phyloP scores from a whole-genome alignment of 176 grass and related monocot species.

The Areca catechu region DNA sequence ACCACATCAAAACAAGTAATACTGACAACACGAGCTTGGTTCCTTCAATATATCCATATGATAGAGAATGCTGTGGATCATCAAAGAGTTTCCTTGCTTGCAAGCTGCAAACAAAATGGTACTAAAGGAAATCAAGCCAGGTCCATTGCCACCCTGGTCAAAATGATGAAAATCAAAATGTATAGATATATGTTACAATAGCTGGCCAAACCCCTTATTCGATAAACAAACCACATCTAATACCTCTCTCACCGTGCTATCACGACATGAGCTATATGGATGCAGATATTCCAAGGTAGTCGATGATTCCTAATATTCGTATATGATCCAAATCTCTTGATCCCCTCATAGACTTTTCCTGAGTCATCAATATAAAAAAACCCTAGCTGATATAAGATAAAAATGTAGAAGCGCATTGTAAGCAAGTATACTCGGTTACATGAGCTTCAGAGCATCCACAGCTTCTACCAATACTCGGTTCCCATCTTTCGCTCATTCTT shows the following conservation, averaged over 20 bases:
- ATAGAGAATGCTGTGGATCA: constrained; percentile 18
- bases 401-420: background rate
- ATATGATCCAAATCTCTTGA: too few species aligned
- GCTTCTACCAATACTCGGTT: background rate
- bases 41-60: constrained; percentile 17
- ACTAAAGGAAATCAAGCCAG: constrained; percentile 17
- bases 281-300: constrained; percentile 10
- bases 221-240: background rate
- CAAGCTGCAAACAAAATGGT: constrained; percentile 18
- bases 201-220: constrained; percentile 10
- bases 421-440: background rate
- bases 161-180: constrained; percentile 1
- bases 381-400: background rate
- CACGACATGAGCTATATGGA: constrained; percentile 18
- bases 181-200: constrained; percentile 4
- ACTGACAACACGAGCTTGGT: constrained; percentile 16
- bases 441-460: background rate
- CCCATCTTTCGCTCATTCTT: background rate
- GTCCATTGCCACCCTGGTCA: background rate
- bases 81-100: constrained; percentile 17
- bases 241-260: background rate
- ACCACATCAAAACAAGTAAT: constrained; percentile 20
- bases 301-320: too few species aligned
- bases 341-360: background rate
- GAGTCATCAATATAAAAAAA: background rate